Percentiles rank a stretch among this genome's conserved stretches.
Conservation (phyloP, 768 basidiomycete species). For the Leucocoprinus leucothites region DNA sequence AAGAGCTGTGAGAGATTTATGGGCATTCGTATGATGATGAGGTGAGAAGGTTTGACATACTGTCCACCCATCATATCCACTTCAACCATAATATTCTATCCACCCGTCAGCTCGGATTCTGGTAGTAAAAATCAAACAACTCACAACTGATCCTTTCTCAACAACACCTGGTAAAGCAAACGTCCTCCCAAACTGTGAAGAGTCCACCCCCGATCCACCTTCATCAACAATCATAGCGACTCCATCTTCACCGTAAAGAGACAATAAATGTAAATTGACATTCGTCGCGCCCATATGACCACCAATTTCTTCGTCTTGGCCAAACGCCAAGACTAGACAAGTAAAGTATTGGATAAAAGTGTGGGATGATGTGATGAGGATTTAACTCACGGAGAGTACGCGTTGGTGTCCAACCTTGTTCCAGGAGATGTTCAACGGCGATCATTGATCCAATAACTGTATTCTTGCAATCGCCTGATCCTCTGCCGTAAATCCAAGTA, state of each 20-base stretch:
- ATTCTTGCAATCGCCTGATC: conserved; percentile 28
- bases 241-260: conserved; percentile 22
- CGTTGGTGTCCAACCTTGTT: conserved; percentile 20
- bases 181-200: conserved; percentile 17
- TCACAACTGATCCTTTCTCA: conserved; percentile 27
- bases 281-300: conserved; percentile 25
- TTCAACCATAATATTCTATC: conserved; percentile 23
- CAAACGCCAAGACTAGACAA: conserved; percentile 25
- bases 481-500: conserved; percentile 28
- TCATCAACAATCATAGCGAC: conserved; percentile 32
- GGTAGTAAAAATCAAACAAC: background rate
- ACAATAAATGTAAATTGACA: conserved; percentile 20
- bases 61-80: conserved; percentile 30
- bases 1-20: conserved; percentile 17
- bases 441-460: conserved; percentile 26
- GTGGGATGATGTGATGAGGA: background rate
- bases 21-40: background rate
- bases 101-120: background rate
- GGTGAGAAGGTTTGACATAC: conserved; percentile 14
- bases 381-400: conserved; percentile 20
- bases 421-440: conserved; percentile 24
- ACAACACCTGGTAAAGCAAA: conserved; percentile 29
- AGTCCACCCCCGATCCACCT: conserved; percentile 25
- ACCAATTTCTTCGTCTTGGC: conserved; percentile 30
- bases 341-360: background rate